Conservation (phyloP, 768 basidiomycete genomes). For the Boletales sp. region DNA sequence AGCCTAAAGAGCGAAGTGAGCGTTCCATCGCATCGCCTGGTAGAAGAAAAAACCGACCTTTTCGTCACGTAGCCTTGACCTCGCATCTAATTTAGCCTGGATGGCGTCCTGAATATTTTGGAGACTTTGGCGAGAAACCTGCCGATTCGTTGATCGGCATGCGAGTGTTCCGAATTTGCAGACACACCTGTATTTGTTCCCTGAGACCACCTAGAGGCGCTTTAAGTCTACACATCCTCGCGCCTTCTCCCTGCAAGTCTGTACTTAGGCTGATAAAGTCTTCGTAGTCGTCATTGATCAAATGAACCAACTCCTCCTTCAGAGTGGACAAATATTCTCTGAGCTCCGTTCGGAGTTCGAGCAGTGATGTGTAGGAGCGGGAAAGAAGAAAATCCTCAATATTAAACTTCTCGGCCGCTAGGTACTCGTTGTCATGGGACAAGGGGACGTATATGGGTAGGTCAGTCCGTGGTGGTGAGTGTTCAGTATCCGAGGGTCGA, state of each 20-base stretch:
- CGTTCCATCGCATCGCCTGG: background rate
- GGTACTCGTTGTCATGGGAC: slow-evolving; percentile 73
- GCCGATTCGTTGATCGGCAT: background rate
- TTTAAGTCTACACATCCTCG: slow-evolving; percentile 63
- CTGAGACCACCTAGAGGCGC: slow-evolving; percentile 63
- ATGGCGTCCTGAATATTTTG: slow-evolving; percentile 68
- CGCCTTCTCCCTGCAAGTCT: slow-evolving; percentile 82
- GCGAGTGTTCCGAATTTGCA: background rate
- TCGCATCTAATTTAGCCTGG: slow-evolving; percentile 70
- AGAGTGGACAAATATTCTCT: slow-evolving; percentile 78
- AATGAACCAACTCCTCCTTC: slow-evolving; percentile 90
- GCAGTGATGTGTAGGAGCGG: slow-evolving; percentile 77
- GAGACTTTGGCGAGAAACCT: slow-evolving; percentile 62
- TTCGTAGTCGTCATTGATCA: slow-evolving; percentile 98
- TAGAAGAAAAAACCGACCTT: slow-evolving; percentile 44
- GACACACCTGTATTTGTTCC: slow-evolving; percentile 63
- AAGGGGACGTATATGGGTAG: slow-evolving; percentile 69
- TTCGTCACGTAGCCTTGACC: slow-evolving; percentile 78
- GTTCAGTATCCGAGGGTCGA: slow-evolving; percentile 7
- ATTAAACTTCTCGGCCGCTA: slow-evolving; percentile 67
- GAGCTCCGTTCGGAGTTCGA: slow-evolving; percentile 84
- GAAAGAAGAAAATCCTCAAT: slow-evolving; percentile 88
- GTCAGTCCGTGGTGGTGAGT: slow-evolving; percentile 32
- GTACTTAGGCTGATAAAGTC: slow-evolving; percentile 96
- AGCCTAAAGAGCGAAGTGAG: slow-evolving; percentile 43